A percentile compares a stretch with the other conserved stretches of the same genome.
These are phyloP conservation scores for Clitopilus hobsonii DNA, from an alignment of 768 basidiomycete species.

Conservation along the genomic window DNA sequence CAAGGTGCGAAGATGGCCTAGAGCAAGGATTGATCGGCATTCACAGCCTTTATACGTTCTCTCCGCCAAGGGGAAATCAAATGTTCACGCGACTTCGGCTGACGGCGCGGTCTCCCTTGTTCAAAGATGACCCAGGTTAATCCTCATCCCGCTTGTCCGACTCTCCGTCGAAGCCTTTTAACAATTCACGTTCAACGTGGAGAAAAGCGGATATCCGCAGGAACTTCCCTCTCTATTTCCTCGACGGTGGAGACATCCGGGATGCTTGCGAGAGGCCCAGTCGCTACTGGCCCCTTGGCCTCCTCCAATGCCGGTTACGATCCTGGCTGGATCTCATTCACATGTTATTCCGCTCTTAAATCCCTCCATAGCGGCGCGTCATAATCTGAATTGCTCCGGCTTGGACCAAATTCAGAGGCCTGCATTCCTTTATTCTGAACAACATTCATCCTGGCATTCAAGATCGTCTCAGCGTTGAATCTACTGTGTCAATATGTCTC, in stretches of 20 bases:
- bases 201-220: slow-evolving; percentile 14
- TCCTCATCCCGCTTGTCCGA: slow-evolving; percentile 2
- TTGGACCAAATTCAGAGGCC: slow-evolving; percentile 4
- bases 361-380: neutral
- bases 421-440: slow-evolving; percentile 1
- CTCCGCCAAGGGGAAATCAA: neutral
- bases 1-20: neutral
- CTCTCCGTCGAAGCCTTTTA: neutral
- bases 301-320: slow-evolving; percentile 8
- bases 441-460: slow-evolving; percentile 9
- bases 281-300: slow-evolving; percentile 11
- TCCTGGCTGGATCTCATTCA: slow-evolving; percentile 14
- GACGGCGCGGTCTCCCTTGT: neutral
- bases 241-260: slow-evolving; percentile 2
- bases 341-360: slow-evolving; percentile 12
- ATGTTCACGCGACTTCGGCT: neutral
- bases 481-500: slow-evolving; percentile 37
- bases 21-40: neutral
- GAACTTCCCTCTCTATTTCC: slow-evolving; percentile 6
- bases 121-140: neutral
- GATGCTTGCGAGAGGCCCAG: slow-evolving; percentile 6
- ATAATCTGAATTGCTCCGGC: neutral
- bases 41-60: neutral
- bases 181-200: slow-evolving; percentile 5
- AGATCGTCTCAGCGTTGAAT: neutral